These are phyloP conservation scores for Suillus ampliporus DNA, from an alignment of 768 basidiomycete genomes.

Conservation along the genomic window DNA sequence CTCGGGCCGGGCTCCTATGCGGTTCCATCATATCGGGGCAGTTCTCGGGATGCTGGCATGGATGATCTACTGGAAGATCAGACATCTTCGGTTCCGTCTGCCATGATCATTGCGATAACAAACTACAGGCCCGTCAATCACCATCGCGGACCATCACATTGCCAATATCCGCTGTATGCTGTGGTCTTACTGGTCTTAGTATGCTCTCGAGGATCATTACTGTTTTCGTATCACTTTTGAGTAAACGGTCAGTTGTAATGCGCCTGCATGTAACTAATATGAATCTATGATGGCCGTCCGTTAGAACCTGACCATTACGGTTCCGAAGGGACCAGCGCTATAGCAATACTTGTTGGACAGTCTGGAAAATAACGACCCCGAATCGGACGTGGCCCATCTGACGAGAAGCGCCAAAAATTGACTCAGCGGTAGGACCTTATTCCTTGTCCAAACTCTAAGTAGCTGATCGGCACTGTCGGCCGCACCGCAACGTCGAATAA, in stretches of 20 bases:
- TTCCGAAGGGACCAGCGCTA: constrained; percentile 39
- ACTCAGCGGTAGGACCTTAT: no score
- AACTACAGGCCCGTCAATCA: constrained; percentile 36
- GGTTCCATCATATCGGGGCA: constrained; percentile 40
- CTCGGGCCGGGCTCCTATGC: constrained; percentile 34
- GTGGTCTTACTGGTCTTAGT: constrained; percentile 38
- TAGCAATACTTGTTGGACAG: constrained; percentile 33
- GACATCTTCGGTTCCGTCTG: constrained; percentile 10
- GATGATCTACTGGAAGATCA: constrained; percentile 45
- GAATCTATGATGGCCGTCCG: neutral
- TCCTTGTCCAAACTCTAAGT: no score
- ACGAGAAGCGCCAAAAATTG: constrained; percentile 18
- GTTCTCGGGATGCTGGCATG: constrained; percentile 42
- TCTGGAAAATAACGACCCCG: neutral
- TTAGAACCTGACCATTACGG: constrained; percentile 41
- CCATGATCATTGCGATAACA: neutral
- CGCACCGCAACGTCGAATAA: no score
- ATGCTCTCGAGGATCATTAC: constrained; percentile 38
- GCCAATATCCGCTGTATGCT: constrained; percentile 43
- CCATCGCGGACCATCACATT: constrained; percentile 38
- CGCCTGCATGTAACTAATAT: neutral
- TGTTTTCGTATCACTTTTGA: constrained; percentile 34
- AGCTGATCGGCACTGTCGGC: no score
- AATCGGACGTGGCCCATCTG: constrained; percentile 7
- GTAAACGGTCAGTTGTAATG: constrained; percentile 29